These are phyloP conservation scores for Pyrenochaeta sp. DNA, from an alignment of 2,329 filamentous ascomycete genomes.

Conservation along the genomic window DNA sequence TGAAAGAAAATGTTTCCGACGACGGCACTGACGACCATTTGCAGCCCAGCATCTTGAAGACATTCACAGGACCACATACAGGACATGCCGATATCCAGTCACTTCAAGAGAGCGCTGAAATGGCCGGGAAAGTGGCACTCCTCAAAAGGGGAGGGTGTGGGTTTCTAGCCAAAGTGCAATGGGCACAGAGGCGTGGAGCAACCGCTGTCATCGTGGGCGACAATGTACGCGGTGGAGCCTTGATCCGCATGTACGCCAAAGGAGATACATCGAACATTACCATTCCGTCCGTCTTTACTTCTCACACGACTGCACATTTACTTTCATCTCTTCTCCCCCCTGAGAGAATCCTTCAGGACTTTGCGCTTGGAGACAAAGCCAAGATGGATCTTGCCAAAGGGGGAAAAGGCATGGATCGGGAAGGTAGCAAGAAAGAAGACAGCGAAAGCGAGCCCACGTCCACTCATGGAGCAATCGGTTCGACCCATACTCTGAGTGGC, in stretches of 20 bases:
- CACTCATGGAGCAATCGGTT: not conserved
- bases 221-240: conserved; percentile 83
- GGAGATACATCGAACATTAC: conserved; percentile 95
- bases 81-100: conserved; percentile 88
- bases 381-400: not conserved
- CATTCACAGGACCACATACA: conserved; percentile 40
- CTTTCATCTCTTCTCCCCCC: conserved; percentile 83
- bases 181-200: conserved; percentile 90
- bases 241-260: conserved; percentile 98
- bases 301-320: conserved; percentile 90
- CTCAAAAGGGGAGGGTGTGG: conserved; percentile 93
- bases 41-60: conserved; percentile 54
- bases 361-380: not conserved
- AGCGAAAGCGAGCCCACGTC: conserved; percentile 1
- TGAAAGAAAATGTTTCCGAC: conserved; percentile 50
- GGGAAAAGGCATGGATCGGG: not conserved
- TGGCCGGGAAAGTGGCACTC: conserved; percentile 89
- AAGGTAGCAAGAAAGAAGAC: conserved; percentile 5
- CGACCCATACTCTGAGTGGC: not conserved
- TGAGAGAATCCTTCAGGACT: conserved; percentile 1
- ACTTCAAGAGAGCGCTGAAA: conserved; percentile 89
- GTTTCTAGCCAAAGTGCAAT: conserved; percentile 96
- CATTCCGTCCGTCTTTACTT: conserved; percentile 94
- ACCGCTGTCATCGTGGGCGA: conserved; percentile 93
- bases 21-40: conserved; percentile 89